These are phyloP conservation scores for Biscogniauxia sp. DNA, from an alignment of 2,329 filamentous ascomycete genomes.

Conservation along the genomic window DNA sequence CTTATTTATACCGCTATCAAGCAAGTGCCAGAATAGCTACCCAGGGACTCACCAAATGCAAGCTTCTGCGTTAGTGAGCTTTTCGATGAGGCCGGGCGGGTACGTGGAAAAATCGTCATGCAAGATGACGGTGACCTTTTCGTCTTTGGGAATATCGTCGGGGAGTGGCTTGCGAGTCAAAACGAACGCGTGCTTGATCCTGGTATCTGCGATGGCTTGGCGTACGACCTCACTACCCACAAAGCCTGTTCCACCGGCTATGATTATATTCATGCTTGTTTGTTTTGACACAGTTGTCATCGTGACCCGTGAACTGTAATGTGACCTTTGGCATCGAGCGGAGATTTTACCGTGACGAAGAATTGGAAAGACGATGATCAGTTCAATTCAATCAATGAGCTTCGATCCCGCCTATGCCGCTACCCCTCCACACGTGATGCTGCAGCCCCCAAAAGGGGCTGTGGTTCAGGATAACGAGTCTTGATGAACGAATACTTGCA, in stretches of 20 bases:
- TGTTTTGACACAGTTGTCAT: background rate
- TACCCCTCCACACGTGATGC: background rate
- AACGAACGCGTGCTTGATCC: constrained; percentile 50
- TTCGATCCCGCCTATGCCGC: background rate
- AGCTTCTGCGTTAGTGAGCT: constrained; percentile 51
- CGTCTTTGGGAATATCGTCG: constrained; percentile 39
- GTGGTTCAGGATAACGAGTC: no score
- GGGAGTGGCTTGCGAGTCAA: constrained; percentile 48
- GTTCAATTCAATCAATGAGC: background rate
- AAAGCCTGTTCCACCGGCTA: constrained; percentile 25
- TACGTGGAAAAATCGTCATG: constrained; percentile 54
- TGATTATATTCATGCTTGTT: constrained; percentile 54
- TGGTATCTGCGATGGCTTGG: constrained; percentile 47
- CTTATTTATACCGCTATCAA: background rate
- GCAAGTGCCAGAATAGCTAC: background rate
- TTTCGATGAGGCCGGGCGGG: constrained; percentile 42
- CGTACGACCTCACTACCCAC: constrained; percentile 53
- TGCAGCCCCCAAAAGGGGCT: no score
- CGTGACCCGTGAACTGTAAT: background rate
- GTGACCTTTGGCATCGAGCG: background rate
- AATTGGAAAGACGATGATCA: background rate
- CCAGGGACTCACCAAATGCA: constrained; percentile 61
- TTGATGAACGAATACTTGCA: no score
- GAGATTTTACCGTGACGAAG: no score
- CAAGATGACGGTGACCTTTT: constrained; percentile 50